phyloP scores from a whole-genome alignment of 2,329 filamentous ascomycete species.

The Boeremia exigua region DNA sequence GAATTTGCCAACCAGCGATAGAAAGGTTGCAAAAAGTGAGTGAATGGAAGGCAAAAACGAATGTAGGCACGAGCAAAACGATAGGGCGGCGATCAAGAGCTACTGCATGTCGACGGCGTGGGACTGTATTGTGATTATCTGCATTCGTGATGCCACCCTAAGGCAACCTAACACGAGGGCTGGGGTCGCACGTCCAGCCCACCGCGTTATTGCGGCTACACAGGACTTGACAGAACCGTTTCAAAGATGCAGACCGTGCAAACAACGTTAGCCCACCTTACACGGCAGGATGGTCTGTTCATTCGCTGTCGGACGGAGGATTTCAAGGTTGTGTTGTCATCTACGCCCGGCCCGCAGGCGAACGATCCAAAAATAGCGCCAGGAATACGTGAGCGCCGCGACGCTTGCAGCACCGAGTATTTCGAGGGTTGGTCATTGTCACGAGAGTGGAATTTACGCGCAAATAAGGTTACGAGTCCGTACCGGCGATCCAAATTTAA shows the following conservation, averaged over 20 bases:
- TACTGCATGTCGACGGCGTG: constrained; percentile 28
- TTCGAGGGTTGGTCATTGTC: constrained; percentile 9
- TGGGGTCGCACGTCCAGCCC: constrained; percentile 29
- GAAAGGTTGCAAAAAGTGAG: constrained; percentile 2
- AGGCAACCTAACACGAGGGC: constrained; percentile 18
- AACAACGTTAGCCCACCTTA: constrained; percentile 27
- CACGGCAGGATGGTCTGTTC: constrained; percentile 32
- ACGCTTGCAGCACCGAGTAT: constrained; percentile 24
- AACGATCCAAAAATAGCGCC: constrained; percentile 3
- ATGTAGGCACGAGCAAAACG: constrained; percentile 20
- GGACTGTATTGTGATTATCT: constrained; percentile 32
- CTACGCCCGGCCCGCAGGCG: constrained; percentile 3
- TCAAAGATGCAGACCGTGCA: constrained; percentile 31
- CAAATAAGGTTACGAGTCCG: constrained; percentile 13
- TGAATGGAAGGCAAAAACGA: constrained; percentile 13
- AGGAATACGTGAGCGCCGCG: constrained; percentile 21
- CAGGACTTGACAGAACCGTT: constrained; percentile 27
- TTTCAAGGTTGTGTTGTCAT: constrained; percentile 24
- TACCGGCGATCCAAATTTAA: constrained; percentile 17
- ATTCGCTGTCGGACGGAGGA: constrained; percentile 28
- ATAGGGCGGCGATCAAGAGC: constrained; percentile 24
- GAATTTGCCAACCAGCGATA: background rate
- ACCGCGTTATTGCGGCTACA: constrained; percentile 25
- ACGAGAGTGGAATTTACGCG: constrained; percentile 16
- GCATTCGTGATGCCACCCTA: constrained; percentile 26